Evolutionary conservation across 2,329 filamentous ascomycete species (phyloP).

Genomic region (Hypoxylon sp.): DNA sequence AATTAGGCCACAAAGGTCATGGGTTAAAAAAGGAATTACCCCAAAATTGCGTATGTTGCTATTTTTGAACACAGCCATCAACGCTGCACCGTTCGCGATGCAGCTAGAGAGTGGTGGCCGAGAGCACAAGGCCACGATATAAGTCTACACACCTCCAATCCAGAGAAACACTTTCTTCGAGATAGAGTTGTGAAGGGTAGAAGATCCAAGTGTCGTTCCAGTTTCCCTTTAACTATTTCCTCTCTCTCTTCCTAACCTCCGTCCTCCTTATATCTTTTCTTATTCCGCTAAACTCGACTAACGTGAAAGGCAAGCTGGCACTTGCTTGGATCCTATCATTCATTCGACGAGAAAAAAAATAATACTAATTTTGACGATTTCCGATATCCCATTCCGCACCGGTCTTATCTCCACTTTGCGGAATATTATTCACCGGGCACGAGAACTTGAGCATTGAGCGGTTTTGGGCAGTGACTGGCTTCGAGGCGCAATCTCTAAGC

Average conservation of each 20-base stretch:
- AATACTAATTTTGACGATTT: constrained; percentile 59
- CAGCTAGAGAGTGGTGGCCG: constrained; percentile 55
- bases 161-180: constrained; percentile 58
- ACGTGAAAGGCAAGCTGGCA: constrained; percentile 70
- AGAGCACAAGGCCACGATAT: constrained; percentile 68
- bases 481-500: constrained; percentile 53
- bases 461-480: constrained; percentile 55
- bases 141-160: constrained; percentile 67
- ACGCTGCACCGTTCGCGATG: constrained; percentile 52
- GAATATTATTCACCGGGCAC: constrained; percentile 48
- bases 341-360: constrained; percentile 61
- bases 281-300: constrained; percentile 53
- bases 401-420: constrained; percentile 48
- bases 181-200: constrained; percentile 60
- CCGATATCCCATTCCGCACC: constrained; percentile 44
- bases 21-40: constrained; percentile 61
- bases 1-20: constrained; percentile 54
- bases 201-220: constrained; percentile 68
- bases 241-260: constrained; percentile 57
- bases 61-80: constrained; percentile 61
- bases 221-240: constrained; percentile 59
- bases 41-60: constrained; percentile 56
- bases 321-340: constrained; percentile 71
- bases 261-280: constrained; percentile 52
- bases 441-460: constrained; percentile 51